Evolutionary conservation across 2,329 filamentous ascomycete species (phyloP).

Genomic region (Cyclaneusma minus): DNA sequence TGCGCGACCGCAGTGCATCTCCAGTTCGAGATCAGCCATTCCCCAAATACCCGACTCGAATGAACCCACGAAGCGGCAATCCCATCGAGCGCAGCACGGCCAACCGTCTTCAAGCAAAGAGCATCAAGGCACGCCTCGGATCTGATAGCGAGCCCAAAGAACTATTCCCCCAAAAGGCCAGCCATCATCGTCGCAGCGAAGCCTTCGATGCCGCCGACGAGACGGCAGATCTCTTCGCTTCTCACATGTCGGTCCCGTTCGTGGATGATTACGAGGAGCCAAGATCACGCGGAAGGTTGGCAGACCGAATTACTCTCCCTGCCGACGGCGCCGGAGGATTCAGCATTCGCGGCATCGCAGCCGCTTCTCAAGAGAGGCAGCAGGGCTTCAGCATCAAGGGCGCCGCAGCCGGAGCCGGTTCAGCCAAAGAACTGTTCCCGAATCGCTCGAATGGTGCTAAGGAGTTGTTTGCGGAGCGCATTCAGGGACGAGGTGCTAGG

Average conservation of each 20-base stretch:
- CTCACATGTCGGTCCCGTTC: constrained; percentile 31
- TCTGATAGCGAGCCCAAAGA: constrained; percentile 22
- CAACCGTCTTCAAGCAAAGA: constrained; percentile 28
- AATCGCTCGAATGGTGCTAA: constrained; percentile 51
- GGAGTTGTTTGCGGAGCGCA: constrained; percentile 49
- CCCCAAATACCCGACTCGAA: constrained; percentile 1
- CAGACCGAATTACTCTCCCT: constrained; percentile 21
- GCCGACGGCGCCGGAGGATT: constrained; percentile 23
- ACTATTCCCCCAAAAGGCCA: constrained; percentile 36
- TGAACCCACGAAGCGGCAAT: constrained; percentile 2
- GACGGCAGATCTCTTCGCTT: constrained; percentile 32
- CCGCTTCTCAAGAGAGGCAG: constrained; percentile 25
- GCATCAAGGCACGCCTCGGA: constrained; percentile 20
- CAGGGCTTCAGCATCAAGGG: constrained; percentile 54
- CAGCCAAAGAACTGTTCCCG: constrained; percentile 53
- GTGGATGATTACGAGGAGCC: constrained; percentile 22
- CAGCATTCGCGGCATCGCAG: constrained; percentile 44
- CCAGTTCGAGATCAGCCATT: constrained; percentile 11
- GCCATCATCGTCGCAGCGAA: constrained; percentile 29
- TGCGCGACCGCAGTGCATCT: constrained; percentile 18
- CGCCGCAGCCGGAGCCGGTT: constrained; percentile 37
- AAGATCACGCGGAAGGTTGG: constrained; percentile 17
- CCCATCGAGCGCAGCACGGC: constrained; percentile 14
- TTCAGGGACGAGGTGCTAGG: constrained; percentile 39
- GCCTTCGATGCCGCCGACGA: constrained; percentile 38